Evolutionary conservation across 345 rosid species (phyloP).

Genomic region (Gynandropsis gynandra): DNA sequence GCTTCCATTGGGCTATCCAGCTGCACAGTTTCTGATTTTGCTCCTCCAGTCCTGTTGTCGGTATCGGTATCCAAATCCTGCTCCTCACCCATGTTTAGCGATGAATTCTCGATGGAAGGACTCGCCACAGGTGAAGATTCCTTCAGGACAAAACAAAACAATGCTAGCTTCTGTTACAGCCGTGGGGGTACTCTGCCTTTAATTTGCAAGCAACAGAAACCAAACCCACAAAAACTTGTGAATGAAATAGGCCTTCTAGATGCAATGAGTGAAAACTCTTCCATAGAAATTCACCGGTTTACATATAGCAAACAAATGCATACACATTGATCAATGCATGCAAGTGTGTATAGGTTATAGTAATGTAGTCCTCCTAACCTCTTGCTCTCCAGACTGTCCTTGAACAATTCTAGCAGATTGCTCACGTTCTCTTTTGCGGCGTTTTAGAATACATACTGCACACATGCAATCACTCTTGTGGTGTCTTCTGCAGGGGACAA

Average conservation of each 20-base stretch:
- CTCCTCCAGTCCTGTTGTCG: conserved; percentile 44
- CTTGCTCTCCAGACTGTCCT: conserved; percentile 48
- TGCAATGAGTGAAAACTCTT: too few relatives aligned
- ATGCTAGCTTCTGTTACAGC: not conserved
- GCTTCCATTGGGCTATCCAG: conserved; percentile 33
- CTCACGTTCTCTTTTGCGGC: conserved; percentile 89
- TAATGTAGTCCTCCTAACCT: conserved; percentile 31
- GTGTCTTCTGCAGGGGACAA: conserved; percentile 54
- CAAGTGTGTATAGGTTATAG: not conserved
- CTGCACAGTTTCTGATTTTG: conserved; percentile 37
- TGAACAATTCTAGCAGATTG: conserved; percentile 48
- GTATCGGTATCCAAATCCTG: conserved; percentile 52
- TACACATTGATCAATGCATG: not conserved
- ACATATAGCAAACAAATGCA: not conserved
- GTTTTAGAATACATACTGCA: conserved; percentile 80
- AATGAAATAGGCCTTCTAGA: too few relatives aligned
- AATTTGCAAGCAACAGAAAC: conserved; percentile 3
- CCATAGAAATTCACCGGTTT: too few relatives aligned
- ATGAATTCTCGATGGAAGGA: conserved; percentile 58
- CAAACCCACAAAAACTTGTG: not conserved
- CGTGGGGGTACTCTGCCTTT: not conserved
- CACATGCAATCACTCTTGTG: conserved; percentile 94
- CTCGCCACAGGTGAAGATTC: conserved; percentile 58
- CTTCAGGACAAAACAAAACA: conserved; percentile 28
- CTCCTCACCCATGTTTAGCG: conserved; percentile 63